phyloP scores from a whole-genome alignment of 768 basidiomycete species.

The Xanthoconium stramineum region DNA sequence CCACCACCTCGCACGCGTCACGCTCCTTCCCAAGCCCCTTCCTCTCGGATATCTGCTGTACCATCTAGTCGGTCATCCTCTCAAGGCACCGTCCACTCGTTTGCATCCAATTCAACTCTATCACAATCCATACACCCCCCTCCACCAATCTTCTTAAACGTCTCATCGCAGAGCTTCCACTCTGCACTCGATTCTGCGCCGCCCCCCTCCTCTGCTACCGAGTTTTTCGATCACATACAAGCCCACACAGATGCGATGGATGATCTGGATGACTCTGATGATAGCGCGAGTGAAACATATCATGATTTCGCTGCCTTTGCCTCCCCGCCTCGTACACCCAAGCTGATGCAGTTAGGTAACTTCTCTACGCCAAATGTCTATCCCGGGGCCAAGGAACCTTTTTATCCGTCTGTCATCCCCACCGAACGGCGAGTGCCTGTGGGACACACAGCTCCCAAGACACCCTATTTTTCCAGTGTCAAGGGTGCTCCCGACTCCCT shows the following conservation, averaged over 20 bases:
- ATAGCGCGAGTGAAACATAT: constrained; percentile 38
- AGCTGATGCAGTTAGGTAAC: constrained; percentile 64
- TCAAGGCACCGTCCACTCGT: constrained; percentile 31
- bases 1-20: constrained; percentile 42
- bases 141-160: constrained; percentile 38
- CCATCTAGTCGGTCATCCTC: constrained; percentile 26
- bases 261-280: constrained; percentile 61
- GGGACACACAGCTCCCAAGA: constrained; percentile 43
- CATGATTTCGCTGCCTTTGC: constrained; percentile 33
- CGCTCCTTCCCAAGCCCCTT: constrained; percentile 17
- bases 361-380: constrained; percentile 66
- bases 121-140: constrained; percentile 18
- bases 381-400: constrained; percentile 36
- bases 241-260: constrained; percentile 70
- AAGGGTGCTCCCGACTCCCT: constrained; percentile 33
- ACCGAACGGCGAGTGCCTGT: constrained; percentile 48
- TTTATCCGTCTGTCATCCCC: constrained; percentile 32
- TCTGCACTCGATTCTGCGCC: constrained; percentile 58
- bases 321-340: constrained; percentile 30
- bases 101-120: constrained; percentile 26
- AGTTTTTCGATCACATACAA: constrained; percentile 76
- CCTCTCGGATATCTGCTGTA: constrained; percentile 17
- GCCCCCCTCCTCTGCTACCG: constrained; percentile 59
- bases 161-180: constrained; percentile 43
- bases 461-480: constrained; percentile 48